Percentiles rank a stretch among this genome's conserved stretches.
phyloP scores from a whole-genome alignment of 306 rosid genomes.

The Sindora glabra region DNA sequence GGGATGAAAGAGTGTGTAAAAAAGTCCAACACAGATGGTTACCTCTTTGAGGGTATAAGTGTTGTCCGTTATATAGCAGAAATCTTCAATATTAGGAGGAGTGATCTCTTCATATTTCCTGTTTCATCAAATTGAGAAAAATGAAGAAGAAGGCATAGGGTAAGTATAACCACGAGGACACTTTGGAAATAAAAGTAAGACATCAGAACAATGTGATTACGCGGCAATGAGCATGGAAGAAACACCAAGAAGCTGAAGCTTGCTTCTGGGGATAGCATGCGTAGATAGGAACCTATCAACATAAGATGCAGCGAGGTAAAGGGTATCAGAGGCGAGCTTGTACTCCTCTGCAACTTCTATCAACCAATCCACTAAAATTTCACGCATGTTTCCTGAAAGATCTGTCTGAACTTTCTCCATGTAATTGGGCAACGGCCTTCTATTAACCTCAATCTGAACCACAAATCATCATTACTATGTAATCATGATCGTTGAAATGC shows the following conservation, averaged over 20 bases:
- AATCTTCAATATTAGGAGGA: conserved; percentile 28
- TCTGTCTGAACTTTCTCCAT: conserved; percentile 13
- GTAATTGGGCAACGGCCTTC: conserved; percentile 13
- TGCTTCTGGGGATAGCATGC: conserved; percentile 6
- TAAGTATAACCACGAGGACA: background rate
- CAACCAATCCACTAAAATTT: conserved; percentile 40
- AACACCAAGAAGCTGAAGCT: conserved; percentile 45
- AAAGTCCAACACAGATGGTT: background rate
- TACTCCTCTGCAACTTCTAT: conserved; percentile 35
- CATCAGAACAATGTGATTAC: conserved; percentile 2
- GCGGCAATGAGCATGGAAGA: conserved; percentile 37
- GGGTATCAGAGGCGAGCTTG: conserved; percentile 32
- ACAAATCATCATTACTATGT: background rate
- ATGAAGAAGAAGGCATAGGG: background rate
- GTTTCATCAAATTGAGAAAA: conserved; percentile 9
- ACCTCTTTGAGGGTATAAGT: conserved; percentile 31
- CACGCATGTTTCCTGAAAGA: conserved; percentile 14
- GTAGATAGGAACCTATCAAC: conserved; percentile 36
- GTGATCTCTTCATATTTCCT: conserved; percentile 39
- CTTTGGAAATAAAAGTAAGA: background rate
- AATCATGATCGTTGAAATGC: background rate
- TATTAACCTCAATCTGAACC: conserved; percentile 27
- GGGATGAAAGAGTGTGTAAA: background rate
- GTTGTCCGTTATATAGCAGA: conserved; percentile 46
- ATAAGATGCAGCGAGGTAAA: conserved; percentile 29